Evolutionary conservation across 176 grass and related monocot species (phyloP).

Genomic region (Aegilops longissima): DNA sequence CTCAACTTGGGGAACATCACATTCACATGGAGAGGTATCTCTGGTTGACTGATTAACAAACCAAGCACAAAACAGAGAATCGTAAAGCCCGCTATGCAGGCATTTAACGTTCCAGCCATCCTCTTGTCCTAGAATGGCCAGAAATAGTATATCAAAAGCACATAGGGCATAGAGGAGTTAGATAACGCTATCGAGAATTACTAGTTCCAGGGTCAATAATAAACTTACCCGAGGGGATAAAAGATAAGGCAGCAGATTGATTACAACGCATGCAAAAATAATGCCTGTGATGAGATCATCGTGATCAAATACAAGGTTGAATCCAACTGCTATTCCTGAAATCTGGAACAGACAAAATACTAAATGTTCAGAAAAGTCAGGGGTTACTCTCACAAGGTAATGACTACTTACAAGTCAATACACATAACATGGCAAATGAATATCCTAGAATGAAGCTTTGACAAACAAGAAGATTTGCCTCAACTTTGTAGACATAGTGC

Average conservation of each 20-base stretch:
- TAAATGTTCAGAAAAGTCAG: background rate
- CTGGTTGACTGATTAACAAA: constrained; percentile 70
- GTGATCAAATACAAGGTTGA: constrained; percentile 55
- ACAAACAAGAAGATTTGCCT: background rate
- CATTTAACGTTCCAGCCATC: constrained; percentile 43
- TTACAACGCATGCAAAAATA: constrained; percentile 41
- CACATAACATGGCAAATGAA: background rate
- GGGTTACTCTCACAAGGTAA: too few species aligned
- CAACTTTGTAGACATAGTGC: background rate
- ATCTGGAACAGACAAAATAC: constrained; percentile 43
- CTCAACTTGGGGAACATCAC: constrained; percentile 80
- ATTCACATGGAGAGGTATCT: constrained; percentile 64
- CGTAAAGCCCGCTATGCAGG: constrained; percentile 54
- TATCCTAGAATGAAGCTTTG: background rate
- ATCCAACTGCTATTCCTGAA: constrained; percentile 61
- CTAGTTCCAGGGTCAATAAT: background rate
- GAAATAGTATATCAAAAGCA: constrained; percentile 17
- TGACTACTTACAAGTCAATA: background rate
- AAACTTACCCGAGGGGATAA: constrained; percentile 55
- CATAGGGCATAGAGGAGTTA: background rate
- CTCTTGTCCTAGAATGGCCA: constrained; percentile 43
- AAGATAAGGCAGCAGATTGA: constrained; percentile 55
- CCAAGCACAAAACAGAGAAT: constrained; percentile 77
- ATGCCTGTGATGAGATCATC: constrained; percentile 46
- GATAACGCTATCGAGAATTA: background rate